These are phyloP conservation scores for Diplodia sapinea DNA, from an alignment of 2,329 filamentous ascomycete genomes.

Conservation along the genomic window DNA sequence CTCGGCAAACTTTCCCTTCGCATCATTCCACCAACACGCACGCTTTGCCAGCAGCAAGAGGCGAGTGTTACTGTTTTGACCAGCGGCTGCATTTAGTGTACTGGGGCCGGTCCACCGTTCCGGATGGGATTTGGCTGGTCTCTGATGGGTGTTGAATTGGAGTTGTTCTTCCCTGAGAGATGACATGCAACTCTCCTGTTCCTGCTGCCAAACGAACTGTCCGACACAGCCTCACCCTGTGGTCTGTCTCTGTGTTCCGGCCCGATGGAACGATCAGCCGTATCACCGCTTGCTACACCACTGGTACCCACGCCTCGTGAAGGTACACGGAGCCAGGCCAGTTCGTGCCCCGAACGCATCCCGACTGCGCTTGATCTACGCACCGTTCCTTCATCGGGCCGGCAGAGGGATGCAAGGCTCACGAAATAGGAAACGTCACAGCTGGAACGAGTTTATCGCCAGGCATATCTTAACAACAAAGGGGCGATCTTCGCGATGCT, in stretches of 20 bases:
- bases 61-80: no score
- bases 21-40: background rate
- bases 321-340: background rate
- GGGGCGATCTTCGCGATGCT: background rate
- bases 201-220: no score
- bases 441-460: background rate
- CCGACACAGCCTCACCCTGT: no score
- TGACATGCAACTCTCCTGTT: no score
- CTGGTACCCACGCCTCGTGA: no score
- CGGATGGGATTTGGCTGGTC: no score
- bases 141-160: background rate
- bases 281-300: no score
- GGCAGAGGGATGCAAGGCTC: background rate
- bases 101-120: no score
- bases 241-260: no score
- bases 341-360: background rate
- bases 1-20: constrained; percentile 18
- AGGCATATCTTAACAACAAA: background rate
- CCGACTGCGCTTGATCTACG: background rate
- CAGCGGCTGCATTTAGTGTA: no score
- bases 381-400: background rate
- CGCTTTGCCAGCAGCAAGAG: background rate
- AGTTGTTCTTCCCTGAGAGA: background rate
- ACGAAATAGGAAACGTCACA: background rate
- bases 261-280: no score